These are phyloP conservation scores for Wickerhamiella siamensis DNA, from an alignment of 805 yeast genomes.

Conservation along the genomic window DNA sequence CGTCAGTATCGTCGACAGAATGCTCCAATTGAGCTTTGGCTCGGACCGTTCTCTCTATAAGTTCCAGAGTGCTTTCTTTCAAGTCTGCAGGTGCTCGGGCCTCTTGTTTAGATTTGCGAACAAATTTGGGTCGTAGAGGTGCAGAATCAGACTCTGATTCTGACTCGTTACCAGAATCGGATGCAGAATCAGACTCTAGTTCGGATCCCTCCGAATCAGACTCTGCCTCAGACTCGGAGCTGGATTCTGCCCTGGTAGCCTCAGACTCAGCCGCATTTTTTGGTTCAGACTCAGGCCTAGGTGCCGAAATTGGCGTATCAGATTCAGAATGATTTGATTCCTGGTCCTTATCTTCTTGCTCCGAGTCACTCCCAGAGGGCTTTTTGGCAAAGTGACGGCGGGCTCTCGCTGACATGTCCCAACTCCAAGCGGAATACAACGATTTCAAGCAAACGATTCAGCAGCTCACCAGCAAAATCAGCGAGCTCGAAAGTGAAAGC, in stretches of 20 bases:
- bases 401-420: slow-evolving; percentile 36
- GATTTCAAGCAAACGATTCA: slow-evolving; percentile 25
- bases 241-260: slow-evolving; percentile 23
- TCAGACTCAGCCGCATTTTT: slow-evolving; percentile 3
- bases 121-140: slow-evolving; percentile 11
- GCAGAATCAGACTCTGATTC: slow-evolving; percentile 6
- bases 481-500: slow-evolving; percentile 29
- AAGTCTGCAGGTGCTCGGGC: background rate
- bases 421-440: slow-evolving; percentile 30
- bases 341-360: too few relatives aligned
- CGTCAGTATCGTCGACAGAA: slow-evolving; percentile 46
- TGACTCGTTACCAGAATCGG: slow-evolving; percentile 9
- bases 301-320: too few relatives aligned
- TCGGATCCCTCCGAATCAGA: background rate
- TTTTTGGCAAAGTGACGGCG: background rate
- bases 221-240: slow-evolving; percentile 45
- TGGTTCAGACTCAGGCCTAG: background rate
- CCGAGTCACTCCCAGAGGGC: too few relatives aligned
- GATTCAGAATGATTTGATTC: too few relatives aligned
- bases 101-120: slow-evolving; percentile 2
- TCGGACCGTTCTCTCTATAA: background rate
- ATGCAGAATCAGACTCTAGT: background rate
- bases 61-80: slow-evolving; percentile 2
- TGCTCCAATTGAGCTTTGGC: background rate
- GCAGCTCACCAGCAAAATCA: slow-evolving; percentile 26